Evolutionary conservation across 2,329 filamentous ascomycete genomes (phyloP).

Genomic region (Monosporascus ibericus): DNA sequence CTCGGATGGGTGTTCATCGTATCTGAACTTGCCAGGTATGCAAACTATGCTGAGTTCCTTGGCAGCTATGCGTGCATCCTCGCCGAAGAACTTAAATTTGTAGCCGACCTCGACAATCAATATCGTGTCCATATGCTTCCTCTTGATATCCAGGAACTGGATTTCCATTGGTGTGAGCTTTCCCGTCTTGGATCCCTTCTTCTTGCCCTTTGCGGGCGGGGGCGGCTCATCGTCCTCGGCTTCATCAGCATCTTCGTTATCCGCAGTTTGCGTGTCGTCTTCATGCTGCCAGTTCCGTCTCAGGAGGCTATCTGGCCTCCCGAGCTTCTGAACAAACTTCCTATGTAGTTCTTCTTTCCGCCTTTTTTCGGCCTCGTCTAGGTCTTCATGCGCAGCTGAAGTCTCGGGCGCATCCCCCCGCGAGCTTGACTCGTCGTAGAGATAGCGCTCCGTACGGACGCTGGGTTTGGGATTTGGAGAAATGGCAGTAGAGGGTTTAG

Average conservation of each 20-base stretch:
- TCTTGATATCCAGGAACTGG: slow-evolving; percentile 91
- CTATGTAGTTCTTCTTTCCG: slow-evolving; percentile 69
- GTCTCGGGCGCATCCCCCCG: slow-evolving; percentile 33
- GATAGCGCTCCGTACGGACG: slow-evolving; percentile 45
- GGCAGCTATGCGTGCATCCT: slow-evolving; percentile 83
- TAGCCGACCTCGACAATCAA: slow-evolving; percentile 95
- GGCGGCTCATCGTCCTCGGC: slow-evolving; percentile 47
- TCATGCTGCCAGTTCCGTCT: slow-evolving; percentile 49
- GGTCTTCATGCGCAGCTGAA: slow-evolving; percentile 36
- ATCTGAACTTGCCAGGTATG: slow-evolving; percentile 90
- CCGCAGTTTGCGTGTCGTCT: slow-evolving; percentile 42
- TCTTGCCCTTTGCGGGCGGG: slow-evolving; percentile 46
- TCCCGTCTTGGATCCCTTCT: slow-evolving; percentile 62
- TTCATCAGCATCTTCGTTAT: slow-evolving; percentile 52
- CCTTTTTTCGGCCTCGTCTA: slow-evolving; percentile 44
- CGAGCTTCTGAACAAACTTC: slow-evolving; percentile 86
- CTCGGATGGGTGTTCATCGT: slow-evolving; percentile 90
- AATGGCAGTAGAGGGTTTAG: slow-evolving; percentile 8
- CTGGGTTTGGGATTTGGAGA: slow-evolving; percentile 19
- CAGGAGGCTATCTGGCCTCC: slow-evolving; percentile 72
- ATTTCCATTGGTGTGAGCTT: slow-evolving; percentile 94
- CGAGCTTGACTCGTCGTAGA: slow-evolving; percentile 41
- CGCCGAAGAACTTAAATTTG: slow-evolving; percentile 95
- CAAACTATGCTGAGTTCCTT: slow-evolving; percentile 93
- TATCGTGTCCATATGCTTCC: slow-evolving; percentile 81